Conservation (phyloP, 257 asterid species). For the Coffea eugenioides region DNA sequence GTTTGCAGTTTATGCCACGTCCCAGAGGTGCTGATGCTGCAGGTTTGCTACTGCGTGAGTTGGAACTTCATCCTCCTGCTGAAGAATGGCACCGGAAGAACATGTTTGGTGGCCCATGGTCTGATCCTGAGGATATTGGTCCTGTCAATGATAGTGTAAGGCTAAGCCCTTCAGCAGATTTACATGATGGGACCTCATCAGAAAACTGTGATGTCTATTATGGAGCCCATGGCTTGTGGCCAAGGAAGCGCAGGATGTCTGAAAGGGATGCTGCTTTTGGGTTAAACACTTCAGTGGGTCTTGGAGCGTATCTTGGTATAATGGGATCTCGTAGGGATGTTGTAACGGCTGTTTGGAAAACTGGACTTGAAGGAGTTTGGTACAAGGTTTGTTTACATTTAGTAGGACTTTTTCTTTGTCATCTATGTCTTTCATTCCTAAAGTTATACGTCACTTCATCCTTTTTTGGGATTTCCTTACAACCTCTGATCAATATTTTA, state of each 20-base stretch:
- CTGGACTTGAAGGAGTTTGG: constrained; percentile 99
- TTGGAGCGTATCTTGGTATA: constrained; percentile 96
- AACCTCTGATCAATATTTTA: background rate
- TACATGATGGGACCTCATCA: constrained; percentile 47
- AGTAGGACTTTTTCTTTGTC: background rate
- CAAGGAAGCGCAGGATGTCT: constrained; percentile 94
- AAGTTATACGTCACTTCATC: background rate
- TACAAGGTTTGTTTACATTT: constrained; percentile 58
- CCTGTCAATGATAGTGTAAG: constrained; percentile 48
- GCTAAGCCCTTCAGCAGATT: constrained; percentile 48
- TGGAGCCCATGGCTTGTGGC: constrained; percentile 92
- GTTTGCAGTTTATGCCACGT: constrained; percentile 90
- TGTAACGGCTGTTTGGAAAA: constrained; percentile 93
- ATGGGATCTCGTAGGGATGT: constrained; percentile 99
- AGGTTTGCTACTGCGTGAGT: constrained; percentile 92
- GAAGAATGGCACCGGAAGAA: constrained; percentile 99
- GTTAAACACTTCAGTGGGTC: constrained; percentile 86
- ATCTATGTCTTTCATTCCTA: background rate
- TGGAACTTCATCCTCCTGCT: constrained; percentile 98
- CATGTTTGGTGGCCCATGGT: constrained; percentile 99
- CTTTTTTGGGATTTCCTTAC: background rate
- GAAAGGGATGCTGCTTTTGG: constrained; percentile 99
- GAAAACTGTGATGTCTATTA: constrained; percentile 49
- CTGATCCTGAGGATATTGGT: constrained; percentile 64
- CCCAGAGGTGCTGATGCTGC: constrained; percentile 99